phyloP scores from a whole-genome alignment of 2,329 filamentous ascomycete species.

The Claviceps arundinis region DNA sequence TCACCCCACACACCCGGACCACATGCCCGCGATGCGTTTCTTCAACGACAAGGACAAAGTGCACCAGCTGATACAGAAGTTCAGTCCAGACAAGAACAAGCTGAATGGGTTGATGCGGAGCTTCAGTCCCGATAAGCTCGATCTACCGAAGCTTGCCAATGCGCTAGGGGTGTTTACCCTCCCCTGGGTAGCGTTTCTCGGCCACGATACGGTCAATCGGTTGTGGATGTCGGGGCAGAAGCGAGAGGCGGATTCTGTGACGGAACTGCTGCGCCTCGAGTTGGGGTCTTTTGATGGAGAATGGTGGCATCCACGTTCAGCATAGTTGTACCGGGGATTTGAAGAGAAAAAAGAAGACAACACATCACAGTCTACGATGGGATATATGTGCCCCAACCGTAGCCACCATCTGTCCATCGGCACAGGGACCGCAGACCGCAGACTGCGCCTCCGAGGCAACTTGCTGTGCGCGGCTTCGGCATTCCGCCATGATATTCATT shows the following conservation, averaged over 20 bases:
- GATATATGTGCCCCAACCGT: too few species aligned
- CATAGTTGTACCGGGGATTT: too few species aligned
- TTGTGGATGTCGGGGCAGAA: slow-evolving; percentile 27
- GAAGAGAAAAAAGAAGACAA: not conserved
- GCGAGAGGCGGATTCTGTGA: slow-evolving; percentile 27
- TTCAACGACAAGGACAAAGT: slow-evolving; percentile 23
- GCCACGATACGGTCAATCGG: slow-evolving; percentile 33
- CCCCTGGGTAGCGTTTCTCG: slow-evolving; percentile 27
- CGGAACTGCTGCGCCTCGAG: slow-evolving; percentile 23
- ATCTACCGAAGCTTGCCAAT: slow-evolving; percentile 10
- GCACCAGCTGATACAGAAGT: slow-evolving; percentile 14
- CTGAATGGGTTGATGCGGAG: slow-evolving; percentile 17
- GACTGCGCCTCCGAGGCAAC: not conserved
- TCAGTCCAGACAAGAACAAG: slow-evolving; percentile 13
- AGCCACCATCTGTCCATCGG: not conserved
- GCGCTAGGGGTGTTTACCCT: slow-evolving; percentile 18
- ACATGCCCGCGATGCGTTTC: slow-evolving; percentile 32
- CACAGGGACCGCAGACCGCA: not conserved
- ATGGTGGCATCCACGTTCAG: too few species aligned
- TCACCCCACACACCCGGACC: slow-evolving; percentile 38
- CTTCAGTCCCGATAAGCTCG: slow-evolving; percentile 13
- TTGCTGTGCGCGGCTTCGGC: not conserved
- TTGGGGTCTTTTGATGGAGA: slow-evolving; percentile 13
- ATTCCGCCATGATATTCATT: not conserved
- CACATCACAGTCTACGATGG: too few species aligned